Percentiles rank a stretch among this genome's conserved stretches.
Conservation (phyloP, 176 grass and related monocot genomes). For the Rhynchospora breviuscula region DNA sequence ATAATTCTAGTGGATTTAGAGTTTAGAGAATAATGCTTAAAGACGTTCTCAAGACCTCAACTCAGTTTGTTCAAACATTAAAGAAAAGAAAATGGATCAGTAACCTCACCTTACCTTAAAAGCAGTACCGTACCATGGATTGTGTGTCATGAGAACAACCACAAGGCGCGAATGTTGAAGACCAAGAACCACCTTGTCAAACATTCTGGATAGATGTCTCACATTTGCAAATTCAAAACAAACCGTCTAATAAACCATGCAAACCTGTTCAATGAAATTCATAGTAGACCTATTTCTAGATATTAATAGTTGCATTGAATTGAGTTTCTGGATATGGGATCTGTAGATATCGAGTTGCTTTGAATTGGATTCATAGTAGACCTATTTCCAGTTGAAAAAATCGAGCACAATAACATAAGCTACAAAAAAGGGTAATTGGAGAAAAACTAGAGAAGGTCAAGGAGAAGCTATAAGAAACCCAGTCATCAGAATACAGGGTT, state of each 20-base stretch:
- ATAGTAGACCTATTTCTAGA: neutral
- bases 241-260: neutral
- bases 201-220: neutral
- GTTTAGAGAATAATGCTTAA: neutral
- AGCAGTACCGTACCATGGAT: neutral
- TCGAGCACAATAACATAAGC: neutral
- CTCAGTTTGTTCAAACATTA: neutral
- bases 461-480: slow-evolving; percentile 93
- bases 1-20: neutral
- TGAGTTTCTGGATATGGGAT: too few relatives aligned
- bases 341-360: too few relatives aligned
- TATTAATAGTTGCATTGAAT: neutral
- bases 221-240: neutral
- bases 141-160: neutral
- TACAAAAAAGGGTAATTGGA: neutral
- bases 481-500: slow-evolving; percentile 68
- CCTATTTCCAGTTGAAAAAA: slow-evolving; percentile 4
- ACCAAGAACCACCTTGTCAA: neutral
- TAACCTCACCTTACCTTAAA: neutral
- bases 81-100: neutral
- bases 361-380: neutral
- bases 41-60: neutral
- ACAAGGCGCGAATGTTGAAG: neutral
- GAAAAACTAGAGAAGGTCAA: slow-evolving; percentile 65
- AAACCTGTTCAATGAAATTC: neutral